Base-by-base conservation (phyloP, 2,329 filamentous ascomycete genomes). In the Aureobasidium sp. region DNA sequence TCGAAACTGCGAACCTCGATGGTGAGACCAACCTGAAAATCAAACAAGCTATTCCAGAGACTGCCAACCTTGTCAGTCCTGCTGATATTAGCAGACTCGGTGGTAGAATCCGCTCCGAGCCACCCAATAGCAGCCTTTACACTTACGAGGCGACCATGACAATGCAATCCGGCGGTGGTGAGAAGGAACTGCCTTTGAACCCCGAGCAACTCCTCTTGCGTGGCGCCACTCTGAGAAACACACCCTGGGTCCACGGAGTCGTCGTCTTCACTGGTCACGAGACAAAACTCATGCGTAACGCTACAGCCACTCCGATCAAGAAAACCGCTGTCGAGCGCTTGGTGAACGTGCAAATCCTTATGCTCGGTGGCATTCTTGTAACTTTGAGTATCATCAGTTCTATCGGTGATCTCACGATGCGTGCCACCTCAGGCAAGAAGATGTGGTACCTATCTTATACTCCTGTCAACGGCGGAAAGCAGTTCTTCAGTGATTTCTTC, bases 11-110 rank as follows among this genome's bases (percentile, higher is more conserved):
- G 27, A 99, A 99, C 72, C 80, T 99, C 63, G 94, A 99, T 70
- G 94, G 94, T 68, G 94, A 99, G 77, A 99, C 94, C 22, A 99
- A 99, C 73, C 79, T 99, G 68, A 99, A 99, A 78, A 96, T 99
- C 78, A 99, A 99, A 78, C 94, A 99, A 78, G 93, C 87, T 1
- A 87, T 97, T 60, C 93, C 94, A 0, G 94, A 99, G 78, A 99
- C 94, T 0, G 87, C 89, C 15, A 82, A 88, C 64, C 81, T 97
- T 72, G 91, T 99, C 63, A 96, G 90, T 71, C 85, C 91, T 20
- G 86, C 84, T 66, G 93, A 97, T 69, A 79, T 99, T 65, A 90
- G 91, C 71, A 84, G 93, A 65, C 78, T 99, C 3, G 89, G 90
- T 51, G 94, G 94, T 34, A 88, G 89, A 65, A 81, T 99, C 68